These are phyloP conservation scores for Ogataea wickerhamii DNA, from an alignment of 805 yeast species.

Conservation along the genomic window DNA sequence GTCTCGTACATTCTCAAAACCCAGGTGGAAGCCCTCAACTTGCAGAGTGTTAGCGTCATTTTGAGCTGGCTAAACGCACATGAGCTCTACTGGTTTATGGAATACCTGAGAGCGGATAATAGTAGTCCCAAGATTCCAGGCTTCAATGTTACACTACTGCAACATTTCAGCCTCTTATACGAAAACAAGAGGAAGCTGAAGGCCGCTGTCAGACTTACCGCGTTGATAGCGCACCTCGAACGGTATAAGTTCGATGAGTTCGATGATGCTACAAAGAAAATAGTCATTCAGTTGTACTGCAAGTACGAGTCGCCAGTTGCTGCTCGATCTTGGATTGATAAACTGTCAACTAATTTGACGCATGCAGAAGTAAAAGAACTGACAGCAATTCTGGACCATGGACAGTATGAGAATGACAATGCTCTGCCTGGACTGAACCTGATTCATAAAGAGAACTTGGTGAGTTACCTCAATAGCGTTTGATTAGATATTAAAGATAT, in stretches of 20 bases:
- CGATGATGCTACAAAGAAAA: conserved; percentile 8
- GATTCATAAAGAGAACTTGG: conserved; percentile 7
- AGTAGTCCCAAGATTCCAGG: neutral
- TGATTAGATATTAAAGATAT: conserved; percentile 3
- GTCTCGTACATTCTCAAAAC: conserved; percentile 10
- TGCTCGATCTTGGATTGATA: conserved; percentile 20
- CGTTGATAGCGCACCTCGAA: conserved; percentile 17
- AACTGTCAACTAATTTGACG: conserved; percentile 5
- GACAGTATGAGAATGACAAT: conserved; percentile 1
- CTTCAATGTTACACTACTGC: conserved; percentile 6
- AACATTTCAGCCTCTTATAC: conserved; percentile 7
- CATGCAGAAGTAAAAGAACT: conserved; percentile 6
- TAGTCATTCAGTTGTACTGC: conserved; percentile 20
- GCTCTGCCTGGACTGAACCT: conserved; percentile 7
- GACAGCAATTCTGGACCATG: conserved; percentile 1
- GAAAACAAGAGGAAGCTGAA: conserved; percentile 4
- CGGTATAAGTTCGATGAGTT: conserved; percentile 9
- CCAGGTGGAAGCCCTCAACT: conserved; percentile 10
- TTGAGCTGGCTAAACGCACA: conserved; percentile 15
- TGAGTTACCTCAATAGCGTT: conserved; percentile 6
- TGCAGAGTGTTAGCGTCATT: conserved; percentile 7
- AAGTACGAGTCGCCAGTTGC: conserved; percentile 24
- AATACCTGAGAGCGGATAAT: conserved; percentile 14
- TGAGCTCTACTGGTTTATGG: conserved; percentile 23
- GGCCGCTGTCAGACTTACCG: conserved; percentile 20